Conservation (phyloP, 208 protist genomes). For the Crithidia thermophila region DNA sequence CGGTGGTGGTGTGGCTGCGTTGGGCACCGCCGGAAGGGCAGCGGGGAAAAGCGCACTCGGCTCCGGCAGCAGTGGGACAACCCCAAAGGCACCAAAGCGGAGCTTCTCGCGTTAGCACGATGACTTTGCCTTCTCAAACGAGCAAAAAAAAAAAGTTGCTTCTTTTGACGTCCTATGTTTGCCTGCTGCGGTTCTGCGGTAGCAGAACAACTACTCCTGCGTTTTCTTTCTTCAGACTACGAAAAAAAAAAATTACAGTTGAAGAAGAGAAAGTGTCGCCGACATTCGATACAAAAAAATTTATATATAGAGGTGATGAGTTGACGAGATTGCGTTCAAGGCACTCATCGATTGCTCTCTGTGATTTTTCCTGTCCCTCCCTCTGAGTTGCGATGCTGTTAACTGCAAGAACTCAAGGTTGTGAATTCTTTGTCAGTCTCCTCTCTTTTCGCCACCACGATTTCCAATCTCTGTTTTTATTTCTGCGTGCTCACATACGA, state of each 20-base stretch:
- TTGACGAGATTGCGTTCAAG: too few relatives aligned
- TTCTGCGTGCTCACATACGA: too few relatives aligned
- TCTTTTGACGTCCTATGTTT: too few relatives aligned
- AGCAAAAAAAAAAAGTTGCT: background rate
- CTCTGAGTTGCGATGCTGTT: background rate
- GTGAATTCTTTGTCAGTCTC: too few relatives aligned
- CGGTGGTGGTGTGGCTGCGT: background rate
- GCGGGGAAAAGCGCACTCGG: background rate
- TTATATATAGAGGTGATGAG: too few relatives aligned
- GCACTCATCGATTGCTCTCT: background rate
- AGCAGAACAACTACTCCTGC: too few relatives aligned
- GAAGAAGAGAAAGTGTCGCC: too few relatives aligned
- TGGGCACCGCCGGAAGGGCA: background rate
- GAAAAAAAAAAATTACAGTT: background rate
- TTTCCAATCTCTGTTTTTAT: too few relatives aligned
- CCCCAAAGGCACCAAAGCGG: slow-evolving; percentile 7
- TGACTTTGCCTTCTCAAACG: background rate
- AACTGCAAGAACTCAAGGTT: too few relatives aligned
- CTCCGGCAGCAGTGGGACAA: background rate
- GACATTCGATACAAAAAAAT: too few relatives aligned
- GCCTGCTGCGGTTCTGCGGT: too few relatives aligned
- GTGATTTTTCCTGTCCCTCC: background rate
- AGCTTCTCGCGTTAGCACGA: slow-evolving; percentile 19
- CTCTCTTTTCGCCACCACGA: too few relatives aligned
- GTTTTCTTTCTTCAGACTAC: background rate